Conservation (phyloP, 352 stramenopile species). For the Pythium volutum region DNA sequence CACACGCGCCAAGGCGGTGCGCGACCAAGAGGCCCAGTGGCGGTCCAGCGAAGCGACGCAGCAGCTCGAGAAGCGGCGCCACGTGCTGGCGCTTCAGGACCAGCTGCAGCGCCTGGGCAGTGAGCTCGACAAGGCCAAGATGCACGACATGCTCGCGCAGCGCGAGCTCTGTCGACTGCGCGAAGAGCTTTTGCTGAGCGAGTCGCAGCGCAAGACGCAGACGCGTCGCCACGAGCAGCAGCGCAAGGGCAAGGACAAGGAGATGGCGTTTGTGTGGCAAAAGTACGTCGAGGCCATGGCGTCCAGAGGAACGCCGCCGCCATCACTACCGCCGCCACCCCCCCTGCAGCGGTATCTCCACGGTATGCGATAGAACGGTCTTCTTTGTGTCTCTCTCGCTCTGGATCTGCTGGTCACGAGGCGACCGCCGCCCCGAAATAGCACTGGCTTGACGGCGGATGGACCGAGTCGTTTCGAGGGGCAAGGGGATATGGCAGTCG, state of each 20-base stretch:
- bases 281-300: conserved; percentile 53
- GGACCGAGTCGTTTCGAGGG: conserved; percentile 10
- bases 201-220: conserved; percentile 53
- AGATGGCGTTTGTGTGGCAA: conserved; percentile 70
- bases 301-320: neutral
- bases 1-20: conserved; percentile 5
- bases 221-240: conserved; percentile 46
- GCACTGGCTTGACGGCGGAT: neutral
- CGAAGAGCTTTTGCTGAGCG: conserved; percentile 58
- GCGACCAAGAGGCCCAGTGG: conserved; percentile 28
- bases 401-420: neutral
- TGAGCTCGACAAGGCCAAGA: conserved; percentile 38
- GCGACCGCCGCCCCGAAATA: neutral
- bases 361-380: conserved; percentile 2
- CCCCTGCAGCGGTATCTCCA: neutral
- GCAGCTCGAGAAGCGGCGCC: conserved; percentile 31
- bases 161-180: conserved; percentile 51
- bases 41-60: conserved; percentile 32
- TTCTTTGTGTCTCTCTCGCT: too few relatives aligned
- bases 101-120: conserved; percentile 28
- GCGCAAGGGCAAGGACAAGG: conserved; percentile 52
- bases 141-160: conserved; percentile 43
- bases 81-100: conserved; percentile 30
- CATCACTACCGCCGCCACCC: neutral
- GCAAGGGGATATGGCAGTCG: neutral